A percentile compares a stretch with the other conserved stretches of the same genome.
Conservation (phyloP, 2,329 filamentous ascomycete species). For the Rosellinia necatrix region DNA sequence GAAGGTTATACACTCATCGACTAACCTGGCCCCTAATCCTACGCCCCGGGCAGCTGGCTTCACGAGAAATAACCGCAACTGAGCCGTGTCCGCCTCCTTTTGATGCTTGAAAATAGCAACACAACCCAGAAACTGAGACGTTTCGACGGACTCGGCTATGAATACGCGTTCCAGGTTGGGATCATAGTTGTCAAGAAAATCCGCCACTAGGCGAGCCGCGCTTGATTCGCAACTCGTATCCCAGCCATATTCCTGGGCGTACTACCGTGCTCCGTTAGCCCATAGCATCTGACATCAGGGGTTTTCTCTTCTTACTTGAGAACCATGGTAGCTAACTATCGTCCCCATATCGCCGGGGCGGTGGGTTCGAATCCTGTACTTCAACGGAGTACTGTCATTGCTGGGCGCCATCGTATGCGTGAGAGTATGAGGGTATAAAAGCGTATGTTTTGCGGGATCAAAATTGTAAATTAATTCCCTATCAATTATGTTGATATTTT, state of each 20-base stretch:
- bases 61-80: slow-evolving; percentile 14
- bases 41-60: slow-evolving; percentile 13
- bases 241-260: slow-evolving; percentile 12
- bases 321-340: slow-evolving; percentile 15
- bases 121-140: slow-evolving; percentile 12
- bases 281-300: neutral
- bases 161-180: slow-evolving; percentile 12
- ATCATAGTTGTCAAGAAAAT: slow-evolving; percentile 19
- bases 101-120: slow-evolving; percentile 16
- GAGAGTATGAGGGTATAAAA: too few relatives aligned
- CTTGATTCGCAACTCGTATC: slow-evolving; percentile 7
- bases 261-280: slow-evolving; percentile 9
- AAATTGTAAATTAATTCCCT: too few relatives aligned
- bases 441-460: too few relatives aligned
- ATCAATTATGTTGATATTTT: too few relatives aligned
- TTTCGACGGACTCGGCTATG: slow-evolving; percentile 9
- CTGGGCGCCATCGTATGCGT: slow-evolving; percentile 2
- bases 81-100: slow-evolving; percentile 8
- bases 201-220: slow-evolving; percentile 5
- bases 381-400: neutral
- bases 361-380: slow-evolving; percentile 12
- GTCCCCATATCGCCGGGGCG: slow-evolving; percentile 18
- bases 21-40: slow-evolving; percentile 8
- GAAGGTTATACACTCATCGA: slow-evolving; percentile 10
- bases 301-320: slow-evolving; percentile 4